These are phyloP conservation scores for sunflower (Helianthus annuus) DNA, from an alignment of 129 eudicot species.

Conservation along the genomic window DNA sequence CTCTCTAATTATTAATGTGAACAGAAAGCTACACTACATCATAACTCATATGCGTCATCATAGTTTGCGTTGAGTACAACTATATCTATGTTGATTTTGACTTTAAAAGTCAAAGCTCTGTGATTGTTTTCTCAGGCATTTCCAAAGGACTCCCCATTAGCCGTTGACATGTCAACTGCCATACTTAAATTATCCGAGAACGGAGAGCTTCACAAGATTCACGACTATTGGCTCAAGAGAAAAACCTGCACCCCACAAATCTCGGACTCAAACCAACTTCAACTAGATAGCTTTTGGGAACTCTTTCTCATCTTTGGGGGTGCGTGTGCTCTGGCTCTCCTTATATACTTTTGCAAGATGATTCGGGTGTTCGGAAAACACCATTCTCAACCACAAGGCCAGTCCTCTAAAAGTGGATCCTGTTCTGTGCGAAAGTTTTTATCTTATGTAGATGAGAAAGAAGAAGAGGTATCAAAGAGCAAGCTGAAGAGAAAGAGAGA, in stretches of 20 bases:
- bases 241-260: slow-evolving; percentile 31
- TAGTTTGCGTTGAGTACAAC: neutral
- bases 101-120: neutral
- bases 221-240: slow-evolving; percentile 58
- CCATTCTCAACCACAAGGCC: slow-evolving; percentile 17
- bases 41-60: too few species aligned
- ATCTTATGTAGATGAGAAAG: slow-evolving; percentile 72
- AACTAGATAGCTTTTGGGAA: slow-evolving; percentile 63
- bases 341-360: slow-evolving; percentile 42
- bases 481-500: slow-evolving; percentile 63
- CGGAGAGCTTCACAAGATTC: slow-evolving; percentile 73
- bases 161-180: slow-evolving; percentile 87
- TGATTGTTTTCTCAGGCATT: slow-evolving; percentile 52
- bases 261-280: slow-evolving; percentile 58
- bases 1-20: neutral
- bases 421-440: slow-evolving; percentile 52
- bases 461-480: slow-evolving; percentile 48
- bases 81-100: neutral
- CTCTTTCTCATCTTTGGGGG: slow-evolving; percentile 67
- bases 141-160: slow-evolving; percentile 72
- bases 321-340: slow-evolving; percentile 60
- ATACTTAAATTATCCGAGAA: slow-evolving; percentile 65
- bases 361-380: slow-evolving; percentile 42
- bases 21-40: neutral
- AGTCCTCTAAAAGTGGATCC: slow-evolving; percentile 23